Base-by-base conservation (phyloP, 345 rosid genomes). In the Cardamine chenopodiifolia region DNA sequence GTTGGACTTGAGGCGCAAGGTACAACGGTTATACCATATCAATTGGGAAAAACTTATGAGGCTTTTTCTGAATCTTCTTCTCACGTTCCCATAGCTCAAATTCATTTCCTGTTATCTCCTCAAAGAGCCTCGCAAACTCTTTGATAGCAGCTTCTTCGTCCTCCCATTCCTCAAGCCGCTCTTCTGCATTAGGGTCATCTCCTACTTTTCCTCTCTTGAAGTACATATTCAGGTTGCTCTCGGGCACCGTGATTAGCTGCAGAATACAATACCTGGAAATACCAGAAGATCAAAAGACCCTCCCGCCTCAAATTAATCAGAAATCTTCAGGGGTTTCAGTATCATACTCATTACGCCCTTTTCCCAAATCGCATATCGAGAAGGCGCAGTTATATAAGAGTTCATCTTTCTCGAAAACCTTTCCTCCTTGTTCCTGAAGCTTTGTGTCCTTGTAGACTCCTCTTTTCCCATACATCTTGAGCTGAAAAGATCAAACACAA, bases 61-160 rank as follows among this genome's bases (percentile, higher is more conserved):
- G 82, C 74, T 87, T 89, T 80, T 93, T 93, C 57, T 88, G 81
- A 52, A 91, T 83, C 76, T 83, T 88, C 80, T 88, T 88, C 67
- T 90, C 91, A 71, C 86, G 83, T 61, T 93, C 98, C 94, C 94
- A 91, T 3, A 90, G 91, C 79, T 82, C 89, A 17, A 93, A 93
- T 47, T 89, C 90, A 55, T 91, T 91, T 9, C 94, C 90, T 8
- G 94, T 89, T n/a, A 86, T 53, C 48, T 86, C 92, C 75, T 90
- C 90, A 31, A 89, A 89, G 3, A 88, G 83, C 76, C 79, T 85
- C 0, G 71, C 82, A 23, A 89, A 91, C 79, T 91, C 94, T 77
- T 82, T 84, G 18, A 93, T 65, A 4, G 94, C 97, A 58, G 45
- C 66, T 4, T 83, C 81, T 11, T 66, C 85, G 9, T 85, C 74